Conservation (phyloP, 176 grass and related monocot genomes). For the Tuctoria greenei region DNA sequence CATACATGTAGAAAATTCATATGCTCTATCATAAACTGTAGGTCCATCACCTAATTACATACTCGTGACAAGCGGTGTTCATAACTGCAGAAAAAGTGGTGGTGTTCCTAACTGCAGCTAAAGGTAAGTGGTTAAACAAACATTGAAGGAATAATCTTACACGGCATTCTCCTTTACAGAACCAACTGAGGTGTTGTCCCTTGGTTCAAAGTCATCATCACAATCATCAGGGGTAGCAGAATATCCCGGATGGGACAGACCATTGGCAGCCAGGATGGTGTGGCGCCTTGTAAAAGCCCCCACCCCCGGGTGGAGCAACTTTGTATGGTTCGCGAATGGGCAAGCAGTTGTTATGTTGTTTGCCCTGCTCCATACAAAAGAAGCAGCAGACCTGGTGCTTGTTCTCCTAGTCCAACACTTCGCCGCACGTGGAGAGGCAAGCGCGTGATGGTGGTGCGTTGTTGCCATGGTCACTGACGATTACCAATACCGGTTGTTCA, state of each 20-base stretch:
- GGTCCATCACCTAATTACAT: not conserved
- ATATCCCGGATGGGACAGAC: slow-evolving; percentile 43
- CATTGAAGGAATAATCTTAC: not conserved
- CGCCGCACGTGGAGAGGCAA: not conserved
- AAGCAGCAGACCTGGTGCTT: not conserved
- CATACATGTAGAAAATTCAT: not conserved
- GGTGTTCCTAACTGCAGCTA: not conserved
- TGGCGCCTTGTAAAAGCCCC: slow-evolving; percentile 34
- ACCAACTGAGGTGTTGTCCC: slow-evolving; percentile 28
- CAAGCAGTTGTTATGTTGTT: not conserved
- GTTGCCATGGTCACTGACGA: not conserved
- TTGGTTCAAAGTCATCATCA: slow-evolving; percentile 24
- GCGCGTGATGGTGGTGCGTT: not conserved
- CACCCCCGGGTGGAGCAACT: not conserved
- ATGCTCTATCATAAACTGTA: not conserved
- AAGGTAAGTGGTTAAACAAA: not conserved
- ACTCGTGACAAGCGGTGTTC: not conserved
- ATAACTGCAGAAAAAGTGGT: not conserved
- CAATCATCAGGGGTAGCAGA: slow-evolving; percentile 28
- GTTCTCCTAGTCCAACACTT: not conserved
- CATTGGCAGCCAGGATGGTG: slow-evolving; percentile 9
- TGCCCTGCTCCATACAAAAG: not conserved
- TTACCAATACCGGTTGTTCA: not conserved
- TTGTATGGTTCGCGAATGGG: not conserved
- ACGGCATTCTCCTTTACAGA: slow-evolving; percentile 7